These are phyloP conservation scores for Chrysanthemum seticuspe DNA, from an alignment of 129 eudicot species.

Conservation along the genomic window DNA sequence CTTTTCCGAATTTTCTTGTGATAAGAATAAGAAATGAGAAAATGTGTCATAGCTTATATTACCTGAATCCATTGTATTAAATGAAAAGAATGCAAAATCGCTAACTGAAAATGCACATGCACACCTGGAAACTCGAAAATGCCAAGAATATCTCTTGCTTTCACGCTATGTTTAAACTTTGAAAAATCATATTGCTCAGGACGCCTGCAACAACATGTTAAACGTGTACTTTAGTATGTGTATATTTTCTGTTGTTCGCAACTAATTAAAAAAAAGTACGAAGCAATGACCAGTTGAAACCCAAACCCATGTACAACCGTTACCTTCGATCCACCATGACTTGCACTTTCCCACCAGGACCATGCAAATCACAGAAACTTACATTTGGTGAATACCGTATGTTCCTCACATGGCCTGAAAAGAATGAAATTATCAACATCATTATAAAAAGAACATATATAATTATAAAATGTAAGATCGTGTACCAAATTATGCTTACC, in stretches of 20 bases:
- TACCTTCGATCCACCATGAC: constrained; percentile 95
- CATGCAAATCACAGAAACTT: constrained; percentile 86
- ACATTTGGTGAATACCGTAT: constrained; percentile 72
- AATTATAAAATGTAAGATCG: too few relatives aligned
- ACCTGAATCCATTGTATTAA: too few relatives aligned
- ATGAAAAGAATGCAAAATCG: too few relatives aligned
- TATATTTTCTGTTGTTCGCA: neutral
- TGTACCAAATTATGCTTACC: too few relatives aligned
- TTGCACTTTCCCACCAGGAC: constrained; percentile 86
- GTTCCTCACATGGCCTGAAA: constrained; percentile 75
- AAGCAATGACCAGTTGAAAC: neutral
- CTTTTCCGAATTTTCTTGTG: too few relatives aligned
- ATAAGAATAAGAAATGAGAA: too few relatives aligned
- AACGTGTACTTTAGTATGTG: too few relatives aligned
- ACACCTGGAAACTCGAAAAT: constrained; percentile 83
- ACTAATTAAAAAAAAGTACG: neutral
- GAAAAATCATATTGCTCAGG: constrained; percentile 74
- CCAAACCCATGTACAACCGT: neutral
- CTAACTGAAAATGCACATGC: constrained; percentile 16
- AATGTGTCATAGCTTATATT: too few relatives aligned
- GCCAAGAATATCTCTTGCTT: constrained; percentile 95
- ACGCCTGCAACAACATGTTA: too few relatives aligned
- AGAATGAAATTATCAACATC: constrained; percentile 13
- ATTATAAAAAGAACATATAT: neutral
- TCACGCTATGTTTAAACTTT: constrained; percentile 67